Conservation (phyloP, 768 basidiomycete genomes). For the Lentinula raphanica region DNA sequence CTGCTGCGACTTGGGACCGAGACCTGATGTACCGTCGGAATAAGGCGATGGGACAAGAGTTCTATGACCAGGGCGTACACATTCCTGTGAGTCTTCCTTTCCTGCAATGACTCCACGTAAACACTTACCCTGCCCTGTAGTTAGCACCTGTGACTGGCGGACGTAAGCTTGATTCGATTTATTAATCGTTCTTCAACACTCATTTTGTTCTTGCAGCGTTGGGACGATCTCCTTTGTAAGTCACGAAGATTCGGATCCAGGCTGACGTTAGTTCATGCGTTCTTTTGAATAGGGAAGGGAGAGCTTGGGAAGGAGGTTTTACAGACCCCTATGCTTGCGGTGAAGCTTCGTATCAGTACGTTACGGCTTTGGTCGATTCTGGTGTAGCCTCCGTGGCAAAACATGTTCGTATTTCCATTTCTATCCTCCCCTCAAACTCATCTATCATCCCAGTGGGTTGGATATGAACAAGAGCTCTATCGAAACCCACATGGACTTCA, state of each 20-base stretch:
- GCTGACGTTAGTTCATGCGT: too few relatives aligned
- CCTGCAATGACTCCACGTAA: too few relatives aligned
- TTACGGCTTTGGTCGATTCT: slow-evolving; percentile 31
- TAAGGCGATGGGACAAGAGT: slow-evolving; percentile 40
- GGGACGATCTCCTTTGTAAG: not conserved
- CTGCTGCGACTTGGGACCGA: slow-evolving; percentile 24
- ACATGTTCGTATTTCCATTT: slow-evolving; percentile 17
- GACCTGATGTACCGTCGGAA: slow-evolving; percentile 39
- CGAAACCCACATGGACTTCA: slow-evolving; percentile 6
- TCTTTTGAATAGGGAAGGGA: not conserved
- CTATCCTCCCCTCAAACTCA: not conserved
- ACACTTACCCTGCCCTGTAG: not conserved
- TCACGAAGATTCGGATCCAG: not conserved
- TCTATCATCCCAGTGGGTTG: slow-evolving; percentile 8
- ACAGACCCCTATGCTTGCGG: slow-evolving; percentile 24
- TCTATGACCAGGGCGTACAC: slow-evolving; percentile 41
- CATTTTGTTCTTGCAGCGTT: not conserved
- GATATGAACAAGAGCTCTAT: slow-evolving; percentile 19
- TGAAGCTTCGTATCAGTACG: slow-evolving; percentile 32
- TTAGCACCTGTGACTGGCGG: slow-evolving; percentile 23
- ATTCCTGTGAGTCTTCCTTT: slow-evolving; percentile 16
- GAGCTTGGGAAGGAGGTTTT: slow-evolving; percentile 31
- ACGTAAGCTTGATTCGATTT: slow-evolving; percentile 3
- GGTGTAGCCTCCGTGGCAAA: slow-evolving; percentile 37
- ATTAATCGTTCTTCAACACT: too few relatives aligned